Evolutionary conservation across 371 early-diverging fungal species (phyloP), one percentile per base, ranked within the genome.

Genomic region (Blyttiomyces sp.): DNA sequence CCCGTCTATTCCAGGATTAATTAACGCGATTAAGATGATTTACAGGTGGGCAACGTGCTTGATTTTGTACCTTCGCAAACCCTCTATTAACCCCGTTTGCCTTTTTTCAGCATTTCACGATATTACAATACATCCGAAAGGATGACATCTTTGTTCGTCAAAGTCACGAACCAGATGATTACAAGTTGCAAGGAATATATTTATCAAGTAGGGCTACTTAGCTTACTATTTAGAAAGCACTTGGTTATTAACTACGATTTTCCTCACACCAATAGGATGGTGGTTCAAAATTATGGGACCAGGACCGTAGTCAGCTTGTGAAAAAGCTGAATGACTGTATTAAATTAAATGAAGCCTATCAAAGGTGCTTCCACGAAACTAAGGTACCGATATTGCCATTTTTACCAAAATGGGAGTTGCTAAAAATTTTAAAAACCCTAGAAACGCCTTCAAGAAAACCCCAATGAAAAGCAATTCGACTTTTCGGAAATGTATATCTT

Each of bases 401-500:
- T n/a, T n/a, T n/a, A n/a, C n/a, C n/a, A n/a, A n/a, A n/a, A n/a
- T n/a, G n/a, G n/a, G n/a, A n/a, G n/a, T n/a, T n/a, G n/a, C n/a
- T n/a, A n/a, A n/a, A n/a, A 43, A 17, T 24, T 48, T 13, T 21
- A 11, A 35, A 36, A 4, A 3, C 28, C 0, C 24, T 60, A 82
- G 82, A 66, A 68, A 45, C 78, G 81, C 44, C 75, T 84, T 9
- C 79, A 81, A 62, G 83, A 84, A 54, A 79, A 77, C 4, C 83
- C 83, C 4, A 26, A 62, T 21, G 84, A 83, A 56, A 83, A 83
- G 61, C 84, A 84, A 49, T 84, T 84, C 50, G 84, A 84, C 70
- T 84, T 84, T 54, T 77, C 78, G n/a, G 84, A 84, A 71, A 83
- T 83, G 84, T 83, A 84, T 66, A 83, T 84, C 43, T 84, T 84